Percentiles rank a stretch among this genome's conserved stretches.
phyloP scores from a whole-genome alignment of 2,329 filamentous ascomycete species.

The Cercospora sp. region DNA sequence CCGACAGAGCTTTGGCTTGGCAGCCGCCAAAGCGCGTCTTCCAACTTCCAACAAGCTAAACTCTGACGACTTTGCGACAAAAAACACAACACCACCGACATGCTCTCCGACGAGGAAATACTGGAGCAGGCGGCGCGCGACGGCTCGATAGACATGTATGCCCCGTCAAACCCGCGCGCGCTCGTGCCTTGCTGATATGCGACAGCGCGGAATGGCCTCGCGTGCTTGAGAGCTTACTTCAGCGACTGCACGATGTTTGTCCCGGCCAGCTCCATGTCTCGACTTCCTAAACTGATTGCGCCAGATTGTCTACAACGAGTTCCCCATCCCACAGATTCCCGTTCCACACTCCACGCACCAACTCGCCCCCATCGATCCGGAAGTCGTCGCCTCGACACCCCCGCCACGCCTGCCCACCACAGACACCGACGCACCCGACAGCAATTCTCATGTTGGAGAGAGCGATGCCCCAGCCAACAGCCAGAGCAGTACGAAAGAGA shows the following conservation, averaged over 20 bases:
- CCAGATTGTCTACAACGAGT: conserved; percentile 73
- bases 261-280: conserved; percentile 13
- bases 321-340: conserved; percentile 66
- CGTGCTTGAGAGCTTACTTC: conserved; percentile 64
- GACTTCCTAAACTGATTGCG: neutral
- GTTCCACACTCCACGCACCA: conserved; percentile 52
- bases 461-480: conserved; percentile 28
- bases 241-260: conserved; percentile 65
- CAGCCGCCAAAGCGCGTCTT: conserved; percentile 7
- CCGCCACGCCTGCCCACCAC: conserved; percentile 40
- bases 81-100: conserved; percentile 20
- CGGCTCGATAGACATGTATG: conserved; percentile 59
- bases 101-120: conserved; percentile 48
- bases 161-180: conserved; percentile 28
- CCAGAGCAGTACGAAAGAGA: conserved; percentile 69
- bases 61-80: conserved; percentile 28
- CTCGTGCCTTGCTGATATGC: conserved; percentile 24
- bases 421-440: conserved; percentile 26
- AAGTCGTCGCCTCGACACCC: conserved; percentile 37
- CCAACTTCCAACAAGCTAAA: conserved; percentile 1
- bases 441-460: conserved; percentile 28
- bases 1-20: neutral
- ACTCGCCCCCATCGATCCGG: conserved; percentile 42
- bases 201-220: conserved; percentile 67
- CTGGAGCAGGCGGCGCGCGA: conserved; percentile 59